Conservation (phyloP, 1,139 yeast species). For the Kluyveromyces marxianus region DNA sequence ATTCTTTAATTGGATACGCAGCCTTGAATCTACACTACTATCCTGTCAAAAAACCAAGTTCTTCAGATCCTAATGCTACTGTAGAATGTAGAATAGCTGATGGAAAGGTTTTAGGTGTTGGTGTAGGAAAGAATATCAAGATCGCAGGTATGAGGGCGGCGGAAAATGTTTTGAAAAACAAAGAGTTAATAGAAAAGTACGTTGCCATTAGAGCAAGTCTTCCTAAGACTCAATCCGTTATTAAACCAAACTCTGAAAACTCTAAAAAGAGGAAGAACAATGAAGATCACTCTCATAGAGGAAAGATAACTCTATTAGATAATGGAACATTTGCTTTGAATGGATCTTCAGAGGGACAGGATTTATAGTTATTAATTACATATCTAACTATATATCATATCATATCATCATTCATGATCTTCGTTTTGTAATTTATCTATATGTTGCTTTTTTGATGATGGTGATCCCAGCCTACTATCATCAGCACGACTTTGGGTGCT, state of each 20-base stretch:
- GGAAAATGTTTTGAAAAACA: constrained; percentile 56
- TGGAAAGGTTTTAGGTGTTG: constrained; percentile 57
- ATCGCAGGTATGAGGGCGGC: constrained; percentile 72
- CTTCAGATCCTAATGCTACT: constrained; percentile 37
- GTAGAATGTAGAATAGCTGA: constrained; percentile 63
- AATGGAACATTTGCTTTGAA: constrained; percentile 1
- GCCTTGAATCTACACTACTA: constrained; percentile 58
- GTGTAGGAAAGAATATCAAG: constrained; percentile 52
- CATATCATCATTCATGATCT: neutral
- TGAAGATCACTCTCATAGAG: neutral
- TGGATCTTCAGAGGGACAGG: neutral
- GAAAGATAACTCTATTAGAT: neutral
- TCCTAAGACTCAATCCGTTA: constrained; percentile 45
- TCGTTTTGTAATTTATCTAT: neutral
- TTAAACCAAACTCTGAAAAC: constrained; percentile 14
- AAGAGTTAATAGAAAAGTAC: constrained; percentile 54
- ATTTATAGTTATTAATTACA: too few relatives aligned
- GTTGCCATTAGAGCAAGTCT: constrained; percentile 50
- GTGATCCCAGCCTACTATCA: neutral
- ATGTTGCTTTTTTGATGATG: constrained; percentile 1
- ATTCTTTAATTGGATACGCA: constrained; percentile 74
- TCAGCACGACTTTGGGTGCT: neutral
- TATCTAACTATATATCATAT: too few relatives aligned
- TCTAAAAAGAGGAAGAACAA: constrained; percentile 5
- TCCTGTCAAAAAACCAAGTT: constrained; percentile 50